Conservation (phyloP, 768 basidiomycete genomes). For the Termitomyces sp. region DNA sequence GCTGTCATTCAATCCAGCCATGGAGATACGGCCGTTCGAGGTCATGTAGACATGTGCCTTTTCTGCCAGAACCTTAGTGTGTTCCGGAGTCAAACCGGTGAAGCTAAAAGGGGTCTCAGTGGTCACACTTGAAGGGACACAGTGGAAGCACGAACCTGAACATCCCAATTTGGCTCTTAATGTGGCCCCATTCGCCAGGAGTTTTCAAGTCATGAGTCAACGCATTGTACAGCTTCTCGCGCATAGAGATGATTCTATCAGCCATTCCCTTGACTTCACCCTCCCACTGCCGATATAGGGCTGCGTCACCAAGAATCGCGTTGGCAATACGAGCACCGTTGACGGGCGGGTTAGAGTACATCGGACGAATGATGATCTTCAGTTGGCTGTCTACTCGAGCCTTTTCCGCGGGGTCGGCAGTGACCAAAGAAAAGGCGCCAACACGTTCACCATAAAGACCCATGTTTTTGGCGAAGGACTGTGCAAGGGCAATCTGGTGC, state of each 20-base stretch:
- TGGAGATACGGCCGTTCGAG: conserved; percentile 88
- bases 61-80: conserved; percentile 79
- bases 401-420: conserved; percentile 65
- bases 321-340: conserved; percentile 86
- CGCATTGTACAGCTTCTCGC: conserved; percentile 74
- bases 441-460: conserved; percentile 98
- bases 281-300: conserved; percentile 85
- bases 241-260: conserved; percentile 89
- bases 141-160: conserved; percentile 64
- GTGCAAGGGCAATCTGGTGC: conserved; percentile 86
- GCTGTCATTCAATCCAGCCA: conserved; percentile 81
- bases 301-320: conserved; percentile 70
- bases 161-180: conserved; percentile 96
- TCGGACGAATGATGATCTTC: conserved; percentile 91
- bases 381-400: conserved; percentile 89
- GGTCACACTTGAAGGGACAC: background rate
- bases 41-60: conserved; percentile 94
- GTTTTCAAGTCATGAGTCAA: conserved; percentile 78
- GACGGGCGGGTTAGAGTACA: conserved; percentile 97
- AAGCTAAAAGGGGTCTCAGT: conserved; percentile 44
- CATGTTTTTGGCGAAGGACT: conserved; percentile 99
- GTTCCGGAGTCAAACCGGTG: conserved; percentile 76
- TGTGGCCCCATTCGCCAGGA: conserved; percentile 93
- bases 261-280: conserved; percentile 94
- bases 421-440: conserved; percentile 89